phyloP scores from a whole-genome alignment of 1,284 basidiomycete species.

The Cerrena zonata region DNA sequence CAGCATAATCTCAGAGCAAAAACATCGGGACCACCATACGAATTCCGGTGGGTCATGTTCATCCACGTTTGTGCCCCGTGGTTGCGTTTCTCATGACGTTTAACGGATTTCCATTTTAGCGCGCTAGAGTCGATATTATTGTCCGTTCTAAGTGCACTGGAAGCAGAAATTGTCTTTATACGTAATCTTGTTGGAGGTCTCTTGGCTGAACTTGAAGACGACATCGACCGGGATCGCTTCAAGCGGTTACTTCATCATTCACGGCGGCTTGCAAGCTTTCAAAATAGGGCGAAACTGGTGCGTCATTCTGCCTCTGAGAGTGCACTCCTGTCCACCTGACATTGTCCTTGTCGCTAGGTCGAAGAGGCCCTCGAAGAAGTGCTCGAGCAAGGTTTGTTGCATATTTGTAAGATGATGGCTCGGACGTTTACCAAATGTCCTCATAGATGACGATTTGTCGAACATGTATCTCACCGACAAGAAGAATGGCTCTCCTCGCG shows the following conservation, averaged over 20 bases:
- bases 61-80: slow-evolving; percentile 4
- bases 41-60: slow-evolving; percentile 66
- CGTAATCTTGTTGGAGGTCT: slow-evolving; percentile 82
- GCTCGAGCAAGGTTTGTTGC: slow-evolving; percentile 75
- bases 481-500: slow-evolving; percentile 50
- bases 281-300: slow-evolving; percentile 80
- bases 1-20: slow-evolving; percentile 77
- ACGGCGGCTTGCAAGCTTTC: slow-evolving; percentile 77
- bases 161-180: slow-evolving; percentile 89
- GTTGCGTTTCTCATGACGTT: slow-evolving; percentile 15
- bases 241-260: slow-evolving; percentile 87
- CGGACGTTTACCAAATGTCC: too few relatives aligned
- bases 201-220: slow-evolving; percentile 85
- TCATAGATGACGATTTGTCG: slow-evolving; percentile 82
- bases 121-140: slow-evolving; percentile 87
- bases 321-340: not conserved
- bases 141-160: slow-evolving; percentile 82
- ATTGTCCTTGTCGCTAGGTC: slow-evolving; percentile 45
- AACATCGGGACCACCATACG: slow-evolving; percentile 69
- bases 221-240: slow-evolving; percentile 89
- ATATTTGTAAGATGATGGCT: too few relatives aligned
- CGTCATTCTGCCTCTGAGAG: not conserved
- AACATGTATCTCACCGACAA: slow-evolving; percentile 89
- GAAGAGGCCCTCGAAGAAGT: slow-evolving; percentile 86
- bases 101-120: slow-evolving; percentile 36